Evolutionary conservation across 2,329 filamentous ascomycete species (phyloP), one percentile per base, ranked within the genome.

Genomic region (Cercospora canescens): DNA sequence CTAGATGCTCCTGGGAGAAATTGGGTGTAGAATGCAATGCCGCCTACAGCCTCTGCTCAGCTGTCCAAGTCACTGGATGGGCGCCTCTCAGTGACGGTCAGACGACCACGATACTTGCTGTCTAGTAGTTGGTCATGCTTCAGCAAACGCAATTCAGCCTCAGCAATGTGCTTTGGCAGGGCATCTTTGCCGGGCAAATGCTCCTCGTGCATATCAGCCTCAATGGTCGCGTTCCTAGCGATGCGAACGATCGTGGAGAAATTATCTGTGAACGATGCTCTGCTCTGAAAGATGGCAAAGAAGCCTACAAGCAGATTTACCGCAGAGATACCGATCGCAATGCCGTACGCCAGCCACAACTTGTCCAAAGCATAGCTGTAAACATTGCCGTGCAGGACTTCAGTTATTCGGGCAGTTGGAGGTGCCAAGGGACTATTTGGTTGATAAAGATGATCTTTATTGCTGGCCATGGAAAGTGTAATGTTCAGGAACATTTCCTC

Each of bases 401-500:
- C 45, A 12, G 57, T 63, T 21, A 69, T 63, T 12, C 62, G 39
- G 1, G 58, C 59, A 12, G 16, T 7, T 5, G 24, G n/a, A 6
- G 68, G 68, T 14, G 66, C 63, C 37, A 62, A 60, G 4, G 54
- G 65, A 21, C 21, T 66, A 61, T 4, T 26, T 3, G 28, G 60
- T 2, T 48, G 6, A 12, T 66, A 62, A 60, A 62, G 32, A 34
- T 67, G 21, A 30, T 12, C 14, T n/a, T 24, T n/a, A n/a, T 62
- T 16, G 52, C 70, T 71, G 28, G 66, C 59, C 35, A 69, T 64
- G 0, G 66, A 65, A 1, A 71, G 6, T 2, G 66, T 72, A 34
- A 72, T 64, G 32, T 72, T 72, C 21, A 68, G 65, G 56, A 65
- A 70, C 8, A 72, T 57, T 26, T 66, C 63, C 55, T 66, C 57